These are phyloP conservation scores for Xylaria sp. DNA, from an alignment of 2,329 filamentous ascomycete species.

Conservation along the genomic window DNA sequence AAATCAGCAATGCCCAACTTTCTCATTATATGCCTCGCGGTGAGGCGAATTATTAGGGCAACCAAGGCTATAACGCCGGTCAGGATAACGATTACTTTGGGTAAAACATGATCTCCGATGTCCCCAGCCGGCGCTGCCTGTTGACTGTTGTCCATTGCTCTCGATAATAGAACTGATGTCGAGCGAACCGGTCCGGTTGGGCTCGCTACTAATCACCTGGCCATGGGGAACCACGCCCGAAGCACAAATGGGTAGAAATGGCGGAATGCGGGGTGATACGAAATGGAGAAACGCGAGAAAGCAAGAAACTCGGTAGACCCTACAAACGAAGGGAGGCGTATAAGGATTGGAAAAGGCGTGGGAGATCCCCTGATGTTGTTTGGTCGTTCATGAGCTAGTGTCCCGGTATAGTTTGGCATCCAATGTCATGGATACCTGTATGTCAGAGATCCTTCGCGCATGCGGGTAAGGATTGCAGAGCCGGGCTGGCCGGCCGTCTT, in stretches of 20 bases:
- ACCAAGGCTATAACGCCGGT: conserved; percentile 16
- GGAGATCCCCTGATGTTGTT: background rate
- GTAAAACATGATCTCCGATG: conserved; percentile 21
- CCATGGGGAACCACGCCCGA: background rate
- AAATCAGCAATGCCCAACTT: conserved; percentile 22
- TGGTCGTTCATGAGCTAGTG: background rate
- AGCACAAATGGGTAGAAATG: background rate
- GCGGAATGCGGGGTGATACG: background rate
- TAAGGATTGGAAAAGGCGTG: background rate
- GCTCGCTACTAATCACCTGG: conserved; percentile 1
- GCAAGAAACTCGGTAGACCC: background rate
- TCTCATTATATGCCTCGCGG: conserved; percentile 14
- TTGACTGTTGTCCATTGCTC: conserved; percentile 1
- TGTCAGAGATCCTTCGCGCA: conserved; percentile 12
- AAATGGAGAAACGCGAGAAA: background rate
- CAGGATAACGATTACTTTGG: conserved; percentile 16
- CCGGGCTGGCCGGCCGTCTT: background rate
- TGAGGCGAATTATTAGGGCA: conserved; percentile 12
- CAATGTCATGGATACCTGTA: conserved; percentile 4
- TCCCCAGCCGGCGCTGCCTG: conserved; percentile 10
- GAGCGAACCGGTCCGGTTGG: background rate
- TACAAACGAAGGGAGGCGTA: background rate
- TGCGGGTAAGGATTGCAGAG: background rate
- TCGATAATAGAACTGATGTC: background rate
- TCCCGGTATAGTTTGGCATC: background rate